phyloP scores from a whole-genome alignment of 352 stramenopile species.

The Pythium periplocum region DNA sequence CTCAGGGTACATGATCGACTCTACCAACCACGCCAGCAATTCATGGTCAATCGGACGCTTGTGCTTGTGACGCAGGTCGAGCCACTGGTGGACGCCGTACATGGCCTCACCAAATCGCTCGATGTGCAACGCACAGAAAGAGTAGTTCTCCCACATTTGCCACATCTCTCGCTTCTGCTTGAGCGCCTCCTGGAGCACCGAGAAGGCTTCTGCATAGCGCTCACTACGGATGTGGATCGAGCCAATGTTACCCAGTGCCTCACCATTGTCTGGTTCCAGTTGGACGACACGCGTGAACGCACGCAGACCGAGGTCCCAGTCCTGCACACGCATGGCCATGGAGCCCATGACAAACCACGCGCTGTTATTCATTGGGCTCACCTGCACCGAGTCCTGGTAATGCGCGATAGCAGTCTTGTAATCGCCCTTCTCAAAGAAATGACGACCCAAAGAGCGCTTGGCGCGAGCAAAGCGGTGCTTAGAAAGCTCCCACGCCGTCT shows the following conservation, averaged over 20 bases:
- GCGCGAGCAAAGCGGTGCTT: conserved; percentile 88
- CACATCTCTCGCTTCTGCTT: conserved; percentile 90
- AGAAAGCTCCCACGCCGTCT: conserved; percentile 90
- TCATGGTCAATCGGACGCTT: conserved; percentile 70
- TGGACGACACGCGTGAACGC: conserved; percentile 93
- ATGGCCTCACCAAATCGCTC: conserved; percentile 72
- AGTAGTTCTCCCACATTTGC: conserved; percentile 92
- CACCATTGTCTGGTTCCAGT: conserved; percentile 91
- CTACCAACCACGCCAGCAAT: conserved; percentile 76
- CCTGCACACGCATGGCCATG: conserved; percentile 86
- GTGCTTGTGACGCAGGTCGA: conserved; percentile 79
- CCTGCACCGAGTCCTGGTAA: conserved; percentile 78
- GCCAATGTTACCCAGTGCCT: conserved; percentile 95
- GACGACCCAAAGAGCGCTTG: conserved; percentile 87
- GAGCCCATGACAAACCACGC: conserved; percentile 93
- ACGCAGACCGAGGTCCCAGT: conserved; percentile 81
- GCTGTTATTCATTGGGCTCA: conserved; percentile 87
- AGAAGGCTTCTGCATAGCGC: conserved; percentile 73
- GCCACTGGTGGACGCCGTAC: conserved; percentile 77
- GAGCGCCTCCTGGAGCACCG: conserved; percentile 78
- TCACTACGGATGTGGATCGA: conserved; percentile 88
- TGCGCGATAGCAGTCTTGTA: conserved; percentile 66
- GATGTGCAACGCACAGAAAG: conserved; percentile 73
- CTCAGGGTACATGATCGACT: conserved; percentile 68
- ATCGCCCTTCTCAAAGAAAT: conserved; percentile 88